phyloP scores from a whole-genome alignment of 805 yeast genomes.

The Wickerhamomyces bovis region DNA sequence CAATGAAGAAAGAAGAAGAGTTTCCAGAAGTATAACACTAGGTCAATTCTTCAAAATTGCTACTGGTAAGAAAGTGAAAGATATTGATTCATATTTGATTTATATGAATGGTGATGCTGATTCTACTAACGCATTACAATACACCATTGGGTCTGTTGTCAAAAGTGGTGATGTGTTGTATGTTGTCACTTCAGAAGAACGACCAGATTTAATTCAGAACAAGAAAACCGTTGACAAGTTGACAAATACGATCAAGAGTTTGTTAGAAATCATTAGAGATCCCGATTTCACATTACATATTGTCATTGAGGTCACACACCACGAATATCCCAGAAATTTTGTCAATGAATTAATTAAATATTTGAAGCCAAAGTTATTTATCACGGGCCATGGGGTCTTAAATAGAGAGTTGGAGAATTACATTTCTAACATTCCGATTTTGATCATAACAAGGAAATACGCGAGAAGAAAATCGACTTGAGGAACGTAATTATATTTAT shows the following conservation, averaged over 20 bases:
- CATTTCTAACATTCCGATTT: conserved; percentile 19
- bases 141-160: conserved; percentile 81
- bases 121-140: conserved; percentile 76
- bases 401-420: conserved; percentile 13
- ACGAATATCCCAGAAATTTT: conserved; percentile 33
- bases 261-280: conserved; percentile 11
- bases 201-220: conserved; percentile 24
- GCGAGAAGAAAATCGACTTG: conserved; percentile 4
- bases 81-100: conserved; percentile 57
- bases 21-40: conserved; percentile 62
- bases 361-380: conserved; percentile 26
- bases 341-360: conserved; percentile 31
- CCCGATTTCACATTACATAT: conserved; percentile 22
- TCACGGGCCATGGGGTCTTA: conserved; percentile 14
- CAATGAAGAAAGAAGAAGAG: conserved; percentile 47
- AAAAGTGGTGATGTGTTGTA: conserved; percentile 79
- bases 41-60: conserved; percentile 46
- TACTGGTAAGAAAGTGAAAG: conserved; percentile 11
- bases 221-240: conserved; percentile 11
- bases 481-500: too few relatives aligned
- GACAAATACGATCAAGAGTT: conserved; percentile 8
- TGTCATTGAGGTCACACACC: conserved; percentile 29
- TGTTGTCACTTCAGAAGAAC: conserved; percentile 47
- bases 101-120: conserved; percentile 83
- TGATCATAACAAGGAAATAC: conserved; percentile 18